phyloP scores from a whole-genome alignment of 2,329 filamentous ascomycete species.

The Aspergillus sp. region DNA sequence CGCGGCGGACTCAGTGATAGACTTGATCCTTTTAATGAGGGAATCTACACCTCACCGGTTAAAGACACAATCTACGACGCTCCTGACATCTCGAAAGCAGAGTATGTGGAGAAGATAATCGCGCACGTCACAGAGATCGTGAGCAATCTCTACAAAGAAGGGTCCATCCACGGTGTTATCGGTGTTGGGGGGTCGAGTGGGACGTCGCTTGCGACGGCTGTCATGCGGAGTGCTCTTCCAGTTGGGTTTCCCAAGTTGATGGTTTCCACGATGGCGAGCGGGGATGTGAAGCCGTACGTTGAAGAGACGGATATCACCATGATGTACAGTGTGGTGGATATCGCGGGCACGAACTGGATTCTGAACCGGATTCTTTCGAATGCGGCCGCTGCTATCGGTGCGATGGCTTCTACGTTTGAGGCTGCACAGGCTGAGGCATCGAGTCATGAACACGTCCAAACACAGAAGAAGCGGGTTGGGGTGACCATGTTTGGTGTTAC shows the following conservation, averaged over 20 bases:
- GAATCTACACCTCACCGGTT: slow-evolving; percentile 16
- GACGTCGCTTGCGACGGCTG: slow-evolving; percentile 55
- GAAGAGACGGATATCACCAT: slow-evolving; percentile 65
- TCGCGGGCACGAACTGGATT: slow-evolving; percentile 61
- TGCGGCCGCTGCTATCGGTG: slow-evolving; percentile 57
- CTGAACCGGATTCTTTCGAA: slow-evolving; percentile 57
- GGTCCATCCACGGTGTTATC: slow-evolving; percentile 52
- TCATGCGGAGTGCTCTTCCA: slow-evolving; percentile 58
- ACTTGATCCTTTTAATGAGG: too few species aligned
- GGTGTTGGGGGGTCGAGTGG: slow-evolving; percentile 60
- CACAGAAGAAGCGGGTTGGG: slow-evolving; percentile 49
- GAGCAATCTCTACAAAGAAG: slow-evolving; percentile 30
- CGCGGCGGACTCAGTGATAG: too few species aligned
- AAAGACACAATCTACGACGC: slow-evolving; percentile 22
- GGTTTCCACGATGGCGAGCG: slow-evolving; percentile 65
- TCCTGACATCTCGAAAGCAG: slow-evolving; percentile 33
- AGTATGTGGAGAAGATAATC: slow-evolving; percentile 56
- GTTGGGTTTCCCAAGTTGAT: slow-evolving; percentile 67
- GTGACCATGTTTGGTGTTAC: slow-evolving; percentile 75
- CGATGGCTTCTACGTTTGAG: slow-evolving; percentile 50
- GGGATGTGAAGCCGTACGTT: slow-evolving; percentile 60
- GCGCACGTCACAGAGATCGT: slow-evolving; percentile 42
- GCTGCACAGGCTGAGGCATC: background rate
- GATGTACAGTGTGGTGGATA: slow-evolving; percentile 68
- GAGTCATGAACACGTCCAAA: background rate